Conservation (phyloP, 805 yeast species). For the Candida golubevii region DNA sequence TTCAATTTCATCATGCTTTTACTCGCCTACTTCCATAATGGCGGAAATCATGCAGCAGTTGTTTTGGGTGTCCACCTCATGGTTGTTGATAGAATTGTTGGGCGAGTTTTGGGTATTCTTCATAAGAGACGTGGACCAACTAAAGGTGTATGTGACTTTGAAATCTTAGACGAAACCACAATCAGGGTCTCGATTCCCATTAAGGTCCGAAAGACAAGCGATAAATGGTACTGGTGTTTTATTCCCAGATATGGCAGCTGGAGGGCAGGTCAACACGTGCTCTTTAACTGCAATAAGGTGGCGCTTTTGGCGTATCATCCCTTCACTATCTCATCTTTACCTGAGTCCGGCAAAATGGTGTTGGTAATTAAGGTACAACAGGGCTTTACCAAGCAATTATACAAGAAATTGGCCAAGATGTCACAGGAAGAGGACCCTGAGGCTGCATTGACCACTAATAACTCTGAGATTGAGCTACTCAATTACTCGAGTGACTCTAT, state of each 20-base stretch:
- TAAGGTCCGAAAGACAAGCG: slow-evolving; percentile 14
- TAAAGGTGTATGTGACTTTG: slow-evolving; percentile 35
- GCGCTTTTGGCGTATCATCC: slow-evolving; percentile 42
- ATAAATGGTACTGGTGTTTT: slow-evolving; percentile 25
- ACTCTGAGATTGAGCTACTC: not conserved
- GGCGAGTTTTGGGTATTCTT: slow-evolving; percentile 26
- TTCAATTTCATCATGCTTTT: slow-evolving; percentile 41
- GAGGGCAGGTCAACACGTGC: slow-evolving; percentile 47
- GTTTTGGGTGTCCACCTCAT: slow-evolving; percentile 40
- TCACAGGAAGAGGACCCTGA: slow-evolving; percentile 11
- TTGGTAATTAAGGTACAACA: slow-evolving; percentile 37
- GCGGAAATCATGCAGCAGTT: slow-evolving; percentile 29
- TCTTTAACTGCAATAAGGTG: slow-evolving; percentile 37
- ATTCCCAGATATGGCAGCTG: slow-evolving; percentile 39
- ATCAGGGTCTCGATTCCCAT: slow-evolving; percentile 36
- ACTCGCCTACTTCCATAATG: slow-evolving; percentile 39
- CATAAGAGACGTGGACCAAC: slow-evolving; percentile 35
- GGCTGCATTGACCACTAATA: not conserved
- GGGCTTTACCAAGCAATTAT: slow-evolving; percentile 41
- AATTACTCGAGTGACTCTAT: not conserved
- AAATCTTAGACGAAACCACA: slow-evolving; percentile 39
- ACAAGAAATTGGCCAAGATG: slow-evolving; percentile 23
- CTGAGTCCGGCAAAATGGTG: slow-evolving; percentile 35
- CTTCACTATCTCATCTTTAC: slow-evolving; percentile 41
- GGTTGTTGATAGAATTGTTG: slow-evolving; percentile 38